Evolutionary conservation across 805 yeast genomes (phyloP), one percentile per base, ranked within the genome.

Genomic region (Candida orba): DNA sequence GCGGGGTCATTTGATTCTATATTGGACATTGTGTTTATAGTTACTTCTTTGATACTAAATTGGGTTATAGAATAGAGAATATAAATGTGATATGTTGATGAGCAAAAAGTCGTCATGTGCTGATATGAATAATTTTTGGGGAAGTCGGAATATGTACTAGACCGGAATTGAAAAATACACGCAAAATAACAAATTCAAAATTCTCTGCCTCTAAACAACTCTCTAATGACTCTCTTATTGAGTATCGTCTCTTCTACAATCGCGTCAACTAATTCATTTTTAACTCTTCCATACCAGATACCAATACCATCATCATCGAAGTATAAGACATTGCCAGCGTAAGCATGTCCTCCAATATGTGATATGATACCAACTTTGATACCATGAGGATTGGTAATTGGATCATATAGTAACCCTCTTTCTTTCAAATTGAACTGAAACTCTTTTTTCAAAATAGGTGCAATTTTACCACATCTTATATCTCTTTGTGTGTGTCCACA

Each of bases 341-440:
- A 87, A 2, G 62, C 85, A 58, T 87, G 96, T 0, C 96, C 96
- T 1, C 95, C 95, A 34, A 87, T 68, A 59, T 87, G 96, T 12
- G 90, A 80, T 0, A 83, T 67, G 7, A 75, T 54, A 0, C 87
- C 89, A 30, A 81, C 66, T 31, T 62, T 60, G 3, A 64, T 49
- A 5, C 66, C 65, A 2, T 47, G 20, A 1, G 63, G 59, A 34
- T 55, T 58, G 2, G 38, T 36, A 1, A 37, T 49, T 8, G 39
- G 17, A 37, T 57, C 48, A 43, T 53, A 57, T 17, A 64, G 45
- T 36, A 76, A 36, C 0, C 59, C 60, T 37, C 71, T 65, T 1
- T 49, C 36, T 12, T 52, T 45, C 14, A 80, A 50, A 2, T 73
- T 77, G 27, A 42, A 47, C 23, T 57, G 58, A 41, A 83, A 76